Evolutionary conservation across 352 stramenopile genomes (phyloP), one percentile per base, ranked within the genome.

Genomic region (Phytopythium cucurbitacearum): DNA sequence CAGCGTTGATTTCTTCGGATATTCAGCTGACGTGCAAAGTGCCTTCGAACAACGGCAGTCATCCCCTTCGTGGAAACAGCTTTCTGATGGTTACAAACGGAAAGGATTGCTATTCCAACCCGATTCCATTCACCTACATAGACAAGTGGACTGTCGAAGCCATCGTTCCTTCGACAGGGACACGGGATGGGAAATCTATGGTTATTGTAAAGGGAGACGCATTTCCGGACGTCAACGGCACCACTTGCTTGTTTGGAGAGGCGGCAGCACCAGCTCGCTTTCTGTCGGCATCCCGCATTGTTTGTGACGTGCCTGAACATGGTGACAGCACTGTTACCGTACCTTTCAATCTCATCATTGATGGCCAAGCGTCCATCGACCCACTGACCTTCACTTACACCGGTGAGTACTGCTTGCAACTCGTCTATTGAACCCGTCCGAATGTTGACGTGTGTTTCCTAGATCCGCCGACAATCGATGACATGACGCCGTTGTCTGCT

Each of bases 71-170:
- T 7, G 59, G 40, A 0, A 43, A 51, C 41, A 77, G 61, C 0
- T 85, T 75, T 48, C n/a, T 84, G 48, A 79, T 82, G 61, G 59
- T 91, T 13, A 89, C 73, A 0, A 71, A 89, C 42, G 65, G 61
- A 3, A 44, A 68, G 34, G 66, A 60, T 1, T 80, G 80, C 47
- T 89, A 64, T 46, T 86, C 80, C 0, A 91, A 91, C 56, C 74
- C 72, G 7, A 35, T 88, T 21, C 44, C 52, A 12, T 91, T 72
- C 34, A 38, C 54, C 0, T 91, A 88, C 46, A 71, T 87, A 34
- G 42, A 44, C 9, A 53, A 21, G 0, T 91, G 76, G 73, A 51
- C 32, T 5, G 28, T 83, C 4, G 51, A 21, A 0, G 56, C 60
- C 8, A 48, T 72, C 21, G 60, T 35, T 5, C 76, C 72, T 13